Evolutionary conservation across 208 protist genomes (phyloP).

Genomic region (Strigomonas culicis): DNA sequence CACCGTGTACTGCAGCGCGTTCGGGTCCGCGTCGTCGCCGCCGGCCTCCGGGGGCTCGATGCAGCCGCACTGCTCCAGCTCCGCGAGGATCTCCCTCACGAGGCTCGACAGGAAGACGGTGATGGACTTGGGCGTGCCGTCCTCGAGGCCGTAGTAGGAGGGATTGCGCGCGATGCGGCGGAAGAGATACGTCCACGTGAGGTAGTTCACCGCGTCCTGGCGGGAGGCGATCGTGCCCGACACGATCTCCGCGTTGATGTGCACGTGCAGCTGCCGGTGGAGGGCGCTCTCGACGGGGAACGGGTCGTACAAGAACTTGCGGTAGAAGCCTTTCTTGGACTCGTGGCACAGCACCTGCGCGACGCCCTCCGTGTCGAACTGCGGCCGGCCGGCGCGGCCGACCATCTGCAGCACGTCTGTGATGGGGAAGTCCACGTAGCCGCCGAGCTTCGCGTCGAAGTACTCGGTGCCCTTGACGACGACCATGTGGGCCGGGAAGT

Average conservation of each 20-base stretch:
- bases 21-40: slow-evolving; percentile 45
- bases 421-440: slow-evolving; percentile 99
- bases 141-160: slow-evolving; percentile 98
- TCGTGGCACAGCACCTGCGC: slow-evolving; percentile 97
- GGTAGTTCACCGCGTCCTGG: slow-evolving; percentile 97
- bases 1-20: slow-evolving; percentile 81
- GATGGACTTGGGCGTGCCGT: slow-evolving; percentile 80
- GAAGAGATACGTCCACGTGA: slow-evolving; percentile 99
- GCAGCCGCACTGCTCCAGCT: slow-evolving; percentile 82
- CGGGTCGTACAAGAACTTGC: slow-evolving; percentile 99
- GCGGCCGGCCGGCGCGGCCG: slow-evolving; percentile 97
- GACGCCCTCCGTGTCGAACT: slow-evolving; percentile 95
- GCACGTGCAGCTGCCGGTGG: slow-evolving; percentile 94
- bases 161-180: slow-evolving; percentile 96
- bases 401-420: slow-evolving; percentile 99
- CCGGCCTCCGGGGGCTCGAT: slow-evolving; percentile 60
- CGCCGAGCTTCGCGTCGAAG: slow-evolving; percentile 96
- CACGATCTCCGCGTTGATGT: slow-evolving; percentile 99
- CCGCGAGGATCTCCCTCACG: slow-evolving; percentile 75
- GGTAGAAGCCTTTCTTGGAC: slow-evolving; percentile 99
- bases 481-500: slow-evolving; percentile 99
- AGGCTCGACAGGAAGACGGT: slow-evolving; percentile 84
- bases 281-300: slow-evolving; percentile 99
- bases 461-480: slow-evolving; percentile 99
- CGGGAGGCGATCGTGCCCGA: slow-evolving; percentile 92